Evolutionary conservation across 768 basidiomycete genomes (phyloP), one percentile per base, ranked within the genome.

Genomic region (Mycena polygramma): DNA sequence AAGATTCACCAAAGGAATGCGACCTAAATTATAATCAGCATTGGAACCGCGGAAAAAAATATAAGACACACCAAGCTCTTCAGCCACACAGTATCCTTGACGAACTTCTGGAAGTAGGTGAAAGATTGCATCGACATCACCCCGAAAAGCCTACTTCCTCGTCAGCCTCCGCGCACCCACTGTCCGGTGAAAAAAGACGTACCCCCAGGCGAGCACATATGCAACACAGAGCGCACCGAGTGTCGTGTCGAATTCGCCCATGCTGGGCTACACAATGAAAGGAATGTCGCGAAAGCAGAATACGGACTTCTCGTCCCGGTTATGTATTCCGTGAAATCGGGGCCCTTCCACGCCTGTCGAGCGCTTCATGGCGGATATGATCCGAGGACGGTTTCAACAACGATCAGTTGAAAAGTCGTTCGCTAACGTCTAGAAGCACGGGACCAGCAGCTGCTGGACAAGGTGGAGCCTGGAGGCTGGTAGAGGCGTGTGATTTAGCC

Each of bases 51-150:
- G 1, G n/a, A 3, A 30, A 17, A n/a, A 22, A 52, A 48, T 22
- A 43, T 60, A 30, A 61, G 26, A 36, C 2, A 19, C 54, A 81
- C 85, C 13, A 78, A 52, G 30, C 77, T 15, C 70, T 79, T 83
- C 63, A 85, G 76, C 48, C 55, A 20, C 19, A 63, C 17, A 1
- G 60, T 73, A 66, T 85, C 85, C 7, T 75, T 73, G 9, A 75
- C 66, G 37, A 75, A 77, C 54, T 77, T 76, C 52, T 76, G 80
- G 70, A 80, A 85, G 74, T 83, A 86, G 54, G 79, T 72, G 62
- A 78, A 83, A 7, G 81, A 80, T 73, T 86, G 85, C 30, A 81
- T 72, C 53, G 79, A 84, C 24, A 82, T 83, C 8, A 84, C 73
- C 14, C 85, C 85, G 73, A 82, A 86, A 51, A 86, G 77, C 36